These are phyloP conservation scores for Jamesozyma gamospora DNA, from an alignment of 805 yeast genomes.

Conservation along the genomic window DNA sequence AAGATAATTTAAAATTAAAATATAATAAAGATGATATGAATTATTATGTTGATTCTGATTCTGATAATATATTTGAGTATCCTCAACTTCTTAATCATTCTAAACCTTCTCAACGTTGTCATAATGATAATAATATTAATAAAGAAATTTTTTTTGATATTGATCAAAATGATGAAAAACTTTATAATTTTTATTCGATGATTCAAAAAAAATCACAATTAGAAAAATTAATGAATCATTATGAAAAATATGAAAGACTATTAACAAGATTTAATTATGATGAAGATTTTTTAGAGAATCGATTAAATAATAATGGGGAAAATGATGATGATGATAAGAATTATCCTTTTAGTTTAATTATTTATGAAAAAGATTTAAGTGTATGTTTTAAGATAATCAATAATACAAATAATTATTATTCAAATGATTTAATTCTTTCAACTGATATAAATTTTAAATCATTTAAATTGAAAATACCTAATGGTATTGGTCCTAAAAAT, in stretches of 20 bases:
- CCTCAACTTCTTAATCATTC: too few species aligned
- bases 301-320: background rate
- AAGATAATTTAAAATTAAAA: background rate
- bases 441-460: background rate
- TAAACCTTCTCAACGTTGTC: too few species aligned
- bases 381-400: slow-evolving; percentile 3
- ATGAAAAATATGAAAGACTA: background rate
- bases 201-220: background rate
- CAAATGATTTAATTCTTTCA: background rate
- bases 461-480: background rate
- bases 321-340: background rate
- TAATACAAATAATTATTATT: slow-evolving; percentile 1
- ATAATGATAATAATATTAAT: too few species aligned
- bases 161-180: slow-evolving; percentile 1
- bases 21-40: too few species aligned
- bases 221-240: slow-evolving; percentile 1
- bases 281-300: background rate
- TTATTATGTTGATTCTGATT: too few species aligned
- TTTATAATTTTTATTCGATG: slow-evolving; percentile 1
- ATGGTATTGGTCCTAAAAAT: slow-evolving; percentile 5
- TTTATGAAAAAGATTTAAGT: slow-evolving; percentile 4
- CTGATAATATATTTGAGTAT: too few species aligned
- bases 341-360: slow-evolving; percentile 1
- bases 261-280: slow-evolving; percentile 1
- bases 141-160: slow-evolving; percentile 1